phyloP scores from a whole-genome alignment of 1,284 basidiomycete species.

The Thelephora terrestris region DNA sequence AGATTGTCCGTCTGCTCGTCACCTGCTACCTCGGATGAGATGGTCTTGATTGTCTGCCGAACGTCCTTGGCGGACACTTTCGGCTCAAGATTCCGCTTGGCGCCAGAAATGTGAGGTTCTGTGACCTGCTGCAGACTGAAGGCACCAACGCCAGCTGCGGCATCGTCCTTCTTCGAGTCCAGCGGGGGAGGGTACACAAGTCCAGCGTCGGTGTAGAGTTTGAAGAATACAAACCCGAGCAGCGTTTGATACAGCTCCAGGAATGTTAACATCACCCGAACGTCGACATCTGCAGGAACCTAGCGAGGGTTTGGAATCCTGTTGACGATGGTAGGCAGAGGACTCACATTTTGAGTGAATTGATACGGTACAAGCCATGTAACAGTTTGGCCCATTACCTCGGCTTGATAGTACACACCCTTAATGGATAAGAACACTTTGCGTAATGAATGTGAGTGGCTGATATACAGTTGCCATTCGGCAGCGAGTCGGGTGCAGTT shows the following conservation, averaged over 20 bases:
- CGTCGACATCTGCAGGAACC: constrained; percentile 94
- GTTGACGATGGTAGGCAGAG: background rate
- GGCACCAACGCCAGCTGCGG: constrained; percentile 85
- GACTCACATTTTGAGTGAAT: constrained; percentile 87
- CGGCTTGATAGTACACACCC: constrained; percentile 97
- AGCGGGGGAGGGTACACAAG: constrained; percentile 93
- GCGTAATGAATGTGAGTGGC: constrained; percentile 78
- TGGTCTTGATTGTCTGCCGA: constrained; percentile 61
- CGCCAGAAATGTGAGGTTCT: constrained; percentile 36
- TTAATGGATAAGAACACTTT: constrained; percentile 98
- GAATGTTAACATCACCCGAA: constrained; percentile 98
- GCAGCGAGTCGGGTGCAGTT: constrained; percentile 86
- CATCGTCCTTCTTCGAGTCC: constrained; percentile 78
- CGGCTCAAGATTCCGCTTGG: constrained; percentile 10
- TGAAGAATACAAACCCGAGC: constrained; percentile 94
- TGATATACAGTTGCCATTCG: constrained; percentile 94
- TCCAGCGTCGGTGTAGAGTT: constrained; percentile 91
- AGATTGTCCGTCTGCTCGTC: constrained; percentile 23
- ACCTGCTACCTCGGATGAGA: constrained; percentile 28
- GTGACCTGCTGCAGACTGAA: constrained; percentile 63
- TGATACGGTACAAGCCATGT: constrained; percentile 98
- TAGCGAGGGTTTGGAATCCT: constrained; percentile 22
- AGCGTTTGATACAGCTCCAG: constrained; percentile 97
- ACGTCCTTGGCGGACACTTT: constrained; percentile 61
- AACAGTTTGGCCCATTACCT: constrained; percentile 85